Conservation (phyloP, 345 rosid genomes). For the Camelina hispida region DNA sequence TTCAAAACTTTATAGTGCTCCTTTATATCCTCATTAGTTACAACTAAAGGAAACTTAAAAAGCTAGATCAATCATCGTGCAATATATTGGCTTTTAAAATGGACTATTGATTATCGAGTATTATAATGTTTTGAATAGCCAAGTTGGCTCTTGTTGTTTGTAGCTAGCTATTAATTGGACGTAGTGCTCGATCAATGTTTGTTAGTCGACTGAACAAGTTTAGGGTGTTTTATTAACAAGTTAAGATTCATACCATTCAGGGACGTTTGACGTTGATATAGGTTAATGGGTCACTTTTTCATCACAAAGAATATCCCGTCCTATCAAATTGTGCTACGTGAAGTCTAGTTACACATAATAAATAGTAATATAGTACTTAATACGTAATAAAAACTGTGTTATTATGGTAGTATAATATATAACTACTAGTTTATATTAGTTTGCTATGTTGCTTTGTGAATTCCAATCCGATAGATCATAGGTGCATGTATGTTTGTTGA, state of each 20-base stretch:
- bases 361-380: background rate
- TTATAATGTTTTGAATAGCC: background rate
- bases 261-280: too few relatives aligned
- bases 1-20: conserved; percentile 25
- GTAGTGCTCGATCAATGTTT: background rate
- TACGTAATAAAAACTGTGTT: background rate
- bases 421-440: too few relatives aligned
- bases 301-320: background rate
- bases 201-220: background rate
- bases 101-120: background rate
- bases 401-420: background rate
- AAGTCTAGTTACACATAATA: background rate
- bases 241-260: too few relatives aligned
- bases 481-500: background rate
- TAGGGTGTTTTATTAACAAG: background rate
- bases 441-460: background rate
- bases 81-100: background rate
- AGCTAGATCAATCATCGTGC: conserved; percentile 32
- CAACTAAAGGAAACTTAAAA: conserved; percentile 21
- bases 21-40: conserved; percentile 13
- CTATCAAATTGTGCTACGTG: background rate
- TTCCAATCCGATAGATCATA: background rate
- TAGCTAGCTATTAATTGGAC: background rate
- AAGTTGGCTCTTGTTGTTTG: background rate
- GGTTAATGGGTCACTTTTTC: background rate